A percentile compares a stretch with the other conserved stretches of the same genome.
These are phyloP conservation scores for Hypericum perforatum DNA, from an alignment of 345 rosid species.

Conservation along the genomic window DNA sequence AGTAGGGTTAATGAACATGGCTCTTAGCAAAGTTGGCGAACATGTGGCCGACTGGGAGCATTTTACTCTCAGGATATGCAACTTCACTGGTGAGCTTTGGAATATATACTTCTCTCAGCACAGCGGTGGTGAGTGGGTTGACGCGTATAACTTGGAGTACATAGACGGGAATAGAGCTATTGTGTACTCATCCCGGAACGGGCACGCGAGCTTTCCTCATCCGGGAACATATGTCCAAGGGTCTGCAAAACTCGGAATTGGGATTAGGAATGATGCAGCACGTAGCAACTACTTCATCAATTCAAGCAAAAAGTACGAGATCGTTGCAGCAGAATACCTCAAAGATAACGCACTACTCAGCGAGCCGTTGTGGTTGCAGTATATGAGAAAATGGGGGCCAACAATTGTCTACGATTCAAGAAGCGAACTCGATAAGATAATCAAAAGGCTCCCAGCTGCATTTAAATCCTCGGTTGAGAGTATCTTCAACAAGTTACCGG, in stretches of 20 bases:
- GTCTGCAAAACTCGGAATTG: conserved; percentile 47
- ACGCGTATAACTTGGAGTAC: conserved; percentile 59
- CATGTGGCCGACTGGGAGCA: conserved; percentile 97
- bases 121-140: conserved; percentile 79
- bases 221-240: conserved; percentile 68
- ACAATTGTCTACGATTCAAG: conserved; percentile 48
- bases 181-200: conserved; percentile 56
- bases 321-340: conserved; percentile 66
- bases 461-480: conserved; percentile 39
- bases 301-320: conserved; percentile 56
- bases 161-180: conserved; percentile 46
- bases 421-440: conserved; percentile 40
- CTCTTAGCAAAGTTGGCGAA: conserved; percentile 57
- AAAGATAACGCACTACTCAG: conserved; percentile 30
- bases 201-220: conserved; percentile 77
- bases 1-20: conserved; percentile 34
- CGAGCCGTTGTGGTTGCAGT: conserved; percentile 74
- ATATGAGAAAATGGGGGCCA: conserved; percentile 90
- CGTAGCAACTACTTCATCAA: conserved; percentile 37
- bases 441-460: conserved; percentile 34
- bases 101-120: conserved; percentile 82
- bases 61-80: conserved; percentile 74
- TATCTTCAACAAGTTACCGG: conserved; percentile 70
- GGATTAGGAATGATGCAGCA: conserved; percentile 64
- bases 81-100: conserved; percentile 69